Evolutionary conservation across 768 basidiomycete genomes (phyloP).

Genomic region (Serendipita indica): DNA sequence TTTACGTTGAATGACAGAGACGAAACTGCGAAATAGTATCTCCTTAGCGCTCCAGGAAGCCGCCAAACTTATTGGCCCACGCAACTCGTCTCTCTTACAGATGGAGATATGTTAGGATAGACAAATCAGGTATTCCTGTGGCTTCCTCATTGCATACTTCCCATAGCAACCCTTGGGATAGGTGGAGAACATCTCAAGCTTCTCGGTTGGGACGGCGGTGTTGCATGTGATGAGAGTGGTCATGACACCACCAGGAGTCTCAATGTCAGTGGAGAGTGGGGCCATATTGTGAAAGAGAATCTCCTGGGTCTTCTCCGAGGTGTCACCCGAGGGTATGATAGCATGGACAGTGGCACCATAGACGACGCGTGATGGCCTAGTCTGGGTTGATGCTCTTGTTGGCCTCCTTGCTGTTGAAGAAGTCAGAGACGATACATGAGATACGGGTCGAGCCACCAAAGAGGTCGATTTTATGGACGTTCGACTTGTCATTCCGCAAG

Average conservation of each 20-base stretch:
- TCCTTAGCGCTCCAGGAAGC: too few relatives aligned
- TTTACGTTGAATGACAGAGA: too few relatives aligned
- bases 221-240: slow-evolving; percentile 96
- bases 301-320: slow-evolving; percentile 95
- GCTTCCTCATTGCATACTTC: too few relatives aligned
- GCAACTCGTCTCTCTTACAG: too few relatives aligned
- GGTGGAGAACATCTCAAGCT: slow-evolving; percentile 96
- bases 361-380: slow-evolving; percentile 93
- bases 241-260: slow-evolving; percentile 99
- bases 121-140: too few relatives aligned
- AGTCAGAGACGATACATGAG: slow-evolving; percentile 93
- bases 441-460: slow-evolving; percentile 99
- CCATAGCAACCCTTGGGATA: too few relatives aligned
- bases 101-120: too few relatives aligned
- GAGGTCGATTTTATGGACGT: slow-evolving; percentile 93
- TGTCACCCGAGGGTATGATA: slow-evolving; percentile 93
- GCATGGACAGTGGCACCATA: slow-evolving; percentile 99
- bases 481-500: slow-evolving; percentile 92
- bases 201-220: slow-evolving; percentile 97
- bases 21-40: too few relatives aligned
- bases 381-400: slow-evolving; percentile 99
- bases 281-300: slow-evolving; percentile 89
- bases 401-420: slow-evolving; percentile 97
- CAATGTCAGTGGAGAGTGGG: slow-evolving; percentile 84
- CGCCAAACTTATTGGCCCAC: too few relatives aligned